A percentile compares a stretch with the other conserved stretches of the same genome.
These are phyloP conservation scores for Byssothecium circinans DNA, from an alignment of 2,329 filamentous ascomycete genomes.

Conservation along the genomic window DNA sequence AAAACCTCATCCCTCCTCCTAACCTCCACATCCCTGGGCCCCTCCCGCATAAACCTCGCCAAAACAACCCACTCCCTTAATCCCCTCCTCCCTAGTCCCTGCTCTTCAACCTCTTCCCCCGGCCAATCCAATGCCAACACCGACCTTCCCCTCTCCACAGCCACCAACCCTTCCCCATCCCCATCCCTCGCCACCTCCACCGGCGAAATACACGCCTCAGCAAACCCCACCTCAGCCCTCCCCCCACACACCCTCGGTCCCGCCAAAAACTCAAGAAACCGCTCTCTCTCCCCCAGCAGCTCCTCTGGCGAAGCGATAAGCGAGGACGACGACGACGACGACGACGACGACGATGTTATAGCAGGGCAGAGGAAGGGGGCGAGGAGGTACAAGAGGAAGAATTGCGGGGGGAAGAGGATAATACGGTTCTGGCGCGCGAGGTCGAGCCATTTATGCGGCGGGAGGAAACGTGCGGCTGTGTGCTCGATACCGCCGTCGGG, in stretches of 20 bases:
- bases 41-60: constrained; percentile 59
- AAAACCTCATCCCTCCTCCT: constrained; percentile 46
- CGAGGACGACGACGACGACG: constrained; percentile 19
- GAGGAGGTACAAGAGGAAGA: constrained; percentile 68
- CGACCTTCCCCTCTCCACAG: constrained; percentile 51
- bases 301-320: constrained; percentile 36
- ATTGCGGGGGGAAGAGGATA: constrained; percentile 88
- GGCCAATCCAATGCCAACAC: constrained; percentile 58
- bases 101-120: constrained; percentile 57
- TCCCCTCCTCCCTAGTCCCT: constrained; percentile 52
- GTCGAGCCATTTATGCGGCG: constrained; percentile 68
- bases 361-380: constrained; percentile 54
- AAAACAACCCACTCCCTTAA: constrained; percentile 59
- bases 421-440: constrained; percentile 66
- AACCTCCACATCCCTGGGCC: constrained; percentile 59
- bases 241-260: constrained; percentile 52
- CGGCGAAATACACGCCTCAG: constrained; percentile 47
- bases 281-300: constrained; percentile 43
- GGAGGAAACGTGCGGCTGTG: constrained; percentile 77
- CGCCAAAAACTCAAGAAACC: constrained; percentile 50
- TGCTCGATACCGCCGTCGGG: constrained; percentile 70
- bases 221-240: constrained; percentile 43
- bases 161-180: constrained; percentile 30
- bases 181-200: constrained; percentile 39
- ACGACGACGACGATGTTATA: constrained; percentile 21